Base-by-base conservation (phyloP, 305 asterid genomes). In the Fraxinus baroniana region DNA sequence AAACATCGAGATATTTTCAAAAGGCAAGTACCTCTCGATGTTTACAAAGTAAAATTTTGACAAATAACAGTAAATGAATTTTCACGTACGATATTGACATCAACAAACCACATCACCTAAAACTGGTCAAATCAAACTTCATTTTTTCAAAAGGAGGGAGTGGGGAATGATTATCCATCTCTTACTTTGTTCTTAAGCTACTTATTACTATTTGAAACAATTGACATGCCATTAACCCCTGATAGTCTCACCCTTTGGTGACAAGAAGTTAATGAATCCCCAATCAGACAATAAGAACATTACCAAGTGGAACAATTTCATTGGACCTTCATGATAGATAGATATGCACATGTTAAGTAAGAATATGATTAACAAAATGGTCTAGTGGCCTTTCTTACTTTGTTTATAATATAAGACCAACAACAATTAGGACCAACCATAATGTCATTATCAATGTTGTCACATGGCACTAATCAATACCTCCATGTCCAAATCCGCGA, bases 401-500 rank as follows among this genome's bases (percentile, higher is more conserved):
- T 80, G 84, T 49, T 30, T 18, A 35, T 52, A 68, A 70, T 5
- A 76, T 74, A 86, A 84, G 66, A 79, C 83, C 84, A 84, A 78
- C 86, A 76, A 37, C 77, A 82, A 17, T 74, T 72, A 78, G 10
- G 76, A 88, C 79, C 83, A 84, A 80, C 87, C 84, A 88, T 85
- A 86, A 86, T 88, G 92, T 85, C 90, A 52, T 80, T 85, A 79
- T 89, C 81, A 81, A 84, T 83, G 86, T 60, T 79, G 60, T 91
- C 97, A 90, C 92, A 91, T 87, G 92, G 83, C 74, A 75, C 83
- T 79, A 86, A 87, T 89, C 84, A 73, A 86, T 68, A 71, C 68
- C 77, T 60, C 57, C 81, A 22, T 72, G 77, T 79, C 86, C 85
- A 80, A 62, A 35, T 78, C 12, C 78, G 44, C 10, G 1, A 17